phyloP scores from a whole-genome alignment of 2,329 filamentous ascomycete species.

The Xylariales sp. region DNA sequence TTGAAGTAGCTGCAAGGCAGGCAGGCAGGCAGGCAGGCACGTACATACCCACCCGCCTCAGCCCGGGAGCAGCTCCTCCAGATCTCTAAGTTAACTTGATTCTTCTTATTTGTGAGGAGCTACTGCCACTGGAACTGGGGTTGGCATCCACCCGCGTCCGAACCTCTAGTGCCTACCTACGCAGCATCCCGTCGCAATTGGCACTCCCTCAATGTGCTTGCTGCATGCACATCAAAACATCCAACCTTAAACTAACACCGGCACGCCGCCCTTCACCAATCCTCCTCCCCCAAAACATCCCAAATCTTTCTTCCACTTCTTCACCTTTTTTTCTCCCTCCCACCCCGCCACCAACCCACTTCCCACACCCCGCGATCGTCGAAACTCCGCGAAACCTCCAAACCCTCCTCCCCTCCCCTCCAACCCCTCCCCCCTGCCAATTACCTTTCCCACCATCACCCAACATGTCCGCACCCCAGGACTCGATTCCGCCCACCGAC shows the following conservation, averaged over 20 bases:
- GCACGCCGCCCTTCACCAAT: neutral
- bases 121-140: neutral
- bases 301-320: slow-evolving; percentile 1
- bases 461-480: slow-evolving; percentile 61
- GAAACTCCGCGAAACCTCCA: neutral
- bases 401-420: slow-evolving; percentile 15
- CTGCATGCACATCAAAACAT: slow-evolving; percentile 2
- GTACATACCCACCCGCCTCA: too few species aligned
- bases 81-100: too few species aligned
- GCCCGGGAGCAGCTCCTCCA: too few species aligned
- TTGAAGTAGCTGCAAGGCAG: neutral
- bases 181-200: neutral
- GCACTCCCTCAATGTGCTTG: neutral
- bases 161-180: too few species aligned
- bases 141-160: too few species aligned
- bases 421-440: slow-evolving; percentile 18
- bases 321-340: slow-evolving; percentile 1
- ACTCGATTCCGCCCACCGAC: slow-evolving; percentile 52
- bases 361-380: neutral
- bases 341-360: neutral
- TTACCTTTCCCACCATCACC: slow-evolving; percentile 11
- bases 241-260: neutral
- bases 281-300: slow-evolving; percentile 1
- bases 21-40: neutral
- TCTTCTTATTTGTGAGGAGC: neutral